Percentiles rank a stretch among this genome's conserved stretches.
phyloP scores from a whole-genome alignment of 768 basidiomycete genomes.

The Dendrothele bispora region DNA sequence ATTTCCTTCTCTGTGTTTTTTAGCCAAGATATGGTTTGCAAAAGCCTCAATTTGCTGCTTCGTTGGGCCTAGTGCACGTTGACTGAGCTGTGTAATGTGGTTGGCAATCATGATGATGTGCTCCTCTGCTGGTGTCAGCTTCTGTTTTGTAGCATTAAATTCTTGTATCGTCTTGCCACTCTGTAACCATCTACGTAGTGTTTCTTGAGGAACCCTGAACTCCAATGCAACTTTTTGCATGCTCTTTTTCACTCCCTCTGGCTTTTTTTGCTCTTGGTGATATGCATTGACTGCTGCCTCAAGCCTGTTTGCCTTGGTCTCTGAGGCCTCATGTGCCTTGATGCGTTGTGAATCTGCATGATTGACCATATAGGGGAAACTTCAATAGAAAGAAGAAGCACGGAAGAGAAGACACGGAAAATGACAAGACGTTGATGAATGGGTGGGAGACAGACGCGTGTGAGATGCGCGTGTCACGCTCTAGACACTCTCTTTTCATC shows the following conservation, averaged over 20 bases:
- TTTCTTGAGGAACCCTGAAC: not conserved
- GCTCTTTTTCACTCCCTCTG: not conserved
- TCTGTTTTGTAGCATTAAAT: slow-evolving; percentile 11
- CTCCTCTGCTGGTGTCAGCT: slow-evolving; percentile 26
- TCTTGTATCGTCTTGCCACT: not conserved
- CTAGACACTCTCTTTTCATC: too few relatives aligned
- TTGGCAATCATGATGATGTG: slow-evolving; percentile 26
- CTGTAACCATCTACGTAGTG: not conserved
- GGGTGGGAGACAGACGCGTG: too few relatives aligned
- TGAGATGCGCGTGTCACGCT: too few relatives aligned
- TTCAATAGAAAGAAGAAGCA: too few relatives aligned
- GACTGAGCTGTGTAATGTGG: slow-evolving; percentile 24
- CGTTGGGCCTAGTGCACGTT: slow-evolving; percentile 25
- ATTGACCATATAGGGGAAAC: not conserved
- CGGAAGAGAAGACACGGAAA: too few relatives aligned
- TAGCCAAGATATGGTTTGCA: slow-evolving; percentile 28
- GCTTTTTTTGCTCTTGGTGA: not conserved
- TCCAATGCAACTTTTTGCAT: not conserved
- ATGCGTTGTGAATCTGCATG: not conserved
- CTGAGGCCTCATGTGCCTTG: not conserved
- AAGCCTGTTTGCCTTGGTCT: not conserved
- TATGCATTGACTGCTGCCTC: not conserved
- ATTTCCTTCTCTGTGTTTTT: slow-evolving; percentile 10
- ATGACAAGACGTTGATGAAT: too few relatives aligned
- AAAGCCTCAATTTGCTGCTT: slow-evolving; percentile 15